These are phyloP conservation scores for Cytospora chrysosperma DNA, from an alignment of 2,329 filamentous ascomycete species.

Conservation along the genomic window DNA sequence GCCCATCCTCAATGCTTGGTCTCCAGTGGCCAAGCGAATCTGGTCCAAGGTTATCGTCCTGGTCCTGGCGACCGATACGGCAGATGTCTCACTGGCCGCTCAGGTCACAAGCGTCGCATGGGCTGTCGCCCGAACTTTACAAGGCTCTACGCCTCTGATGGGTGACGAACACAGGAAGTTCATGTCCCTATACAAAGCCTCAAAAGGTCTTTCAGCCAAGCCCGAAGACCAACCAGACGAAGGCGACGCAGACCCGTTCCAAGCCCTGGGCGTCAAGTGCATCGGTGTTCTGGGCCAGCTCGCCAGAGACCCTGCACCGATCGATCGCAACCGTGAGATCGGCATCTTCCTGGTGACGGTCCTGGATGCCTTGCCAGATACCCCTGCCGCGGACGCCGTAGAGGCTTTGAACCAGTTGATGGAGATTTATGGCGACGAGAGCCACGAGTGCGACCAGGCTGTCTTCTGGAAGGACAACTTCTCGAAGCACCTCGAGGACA, in stretches of 20 bases:
- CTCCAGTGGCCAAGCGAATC: conserved; percentile 51
- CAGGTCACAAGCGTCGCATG: conserved; percentile 65
- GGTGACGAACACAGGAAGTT: conserved; percentile 60
- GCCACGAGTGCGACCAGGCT: conserved; percentile 54
- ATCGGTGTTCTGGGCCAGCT: conserved; percentile 65
- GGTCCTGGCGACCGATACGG: conserved; percentile 60
- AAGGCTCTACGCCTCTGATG: conserved; percentile 47
- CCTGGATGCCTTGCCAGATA: conserved; percentile 50
- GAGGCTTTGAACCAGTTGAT: conserved; percentile 67
- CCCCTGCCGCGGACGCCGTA: conserved; percentile 56
- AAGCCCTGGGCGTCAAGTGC: conserved; percentile 63
- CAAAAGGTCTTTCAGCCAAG: conserved; percentile 38
- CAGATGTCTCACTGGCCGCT: conserved; percentile 60
- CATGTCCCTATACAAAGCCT: conserved; percentile 64
- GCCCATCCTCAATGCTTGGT: conserved; percentile 54
- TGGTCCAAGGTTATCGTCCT: conserved; percentile 58
- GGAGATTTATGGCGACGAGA: conserved; percentile 65
- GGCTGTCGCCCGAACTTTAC: conserved; percentile 59
- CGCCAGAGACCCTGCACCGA: conserved; percentile 53
- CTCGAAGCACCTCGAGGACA: conserved; percentile 56
- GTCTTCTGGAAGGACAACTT: conserved; percentile 66
- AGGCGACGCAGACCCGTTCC: conserved; percentile 54
- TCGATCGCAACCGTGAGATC: conserved; percentile 59
- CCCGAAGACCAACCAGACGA: conserved; percentile 25
- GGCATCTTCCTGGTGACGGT: conserved; percentile 61